Percentiles rank a stretch among this genome's conserved stretches.
These are phyloP conservation scores for Fremontodendron californicum DNA, from an alignment of 345 rosid genomes.

Conservation along the genomic window DNA sequence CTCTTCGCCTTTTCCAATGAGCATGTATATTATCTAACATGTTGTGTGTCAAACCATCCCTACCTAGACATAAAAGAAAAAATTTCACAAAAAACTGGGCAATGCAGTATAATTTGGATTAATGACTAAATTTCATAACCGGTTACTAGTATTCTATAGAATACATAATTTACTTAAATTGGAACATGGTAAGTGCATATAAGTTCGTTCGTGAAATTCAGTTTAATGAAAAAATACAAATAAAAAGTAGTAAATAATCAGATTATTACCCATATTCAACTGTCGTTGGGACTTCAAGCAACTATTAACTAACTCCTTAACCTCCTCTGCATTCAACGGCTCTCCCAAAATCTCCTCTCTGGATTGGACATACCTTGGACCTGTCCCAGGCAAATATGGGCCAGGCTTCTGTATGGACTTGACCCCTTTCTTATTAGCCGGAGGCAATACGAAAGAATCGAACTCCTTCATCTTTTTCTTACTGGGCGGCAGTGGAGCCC, in stretches of 20 bases:
- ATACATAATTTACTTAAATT: not conserved
- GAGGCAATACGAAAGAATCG: constrained; percentile 81
- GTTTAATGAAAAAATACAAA: not conserved
- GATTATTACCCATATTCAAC: constrained; percentile 72
- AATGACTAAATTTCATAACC: not conserved
- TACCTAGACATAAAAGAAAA: constrained; percentile 49
- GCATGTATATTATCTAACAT: constrained; percentile 93
- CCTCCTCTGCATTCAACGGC: constrained; percentile 69
- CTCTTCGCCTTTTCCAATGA: constrained; percentile 80
- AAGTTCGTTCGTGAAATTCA: not conserved
- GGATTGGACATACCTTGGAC: constrained; percentile 65
- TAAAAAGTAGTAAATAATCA: not conserved
- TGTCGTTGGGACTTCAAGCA: constrained; percentile 61
- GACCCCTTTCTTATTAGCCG: constrained; percentile 73
- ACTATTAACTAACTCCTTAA: constrained; percentile 51
- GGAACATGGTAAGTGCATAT: not conserved
- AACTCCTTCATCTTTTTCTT: constrained; percentile 79
- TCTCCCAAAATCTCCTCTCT: constrained; percentile 88
- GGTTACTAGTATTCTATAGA: not conserved
- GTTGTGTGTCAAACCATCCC: constrained; percentile 96
- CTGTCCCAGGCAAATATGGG: constrained; percentile 68
- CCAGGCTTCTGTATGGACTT: constrained; percentile 92
- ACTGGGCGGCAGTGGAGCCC: constrained; percentile 71
- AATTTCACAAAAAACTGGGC: not conserved
- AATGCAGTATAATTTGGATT: not conserved